A percentile compares a stretch with the other conserved stretches of the same genome.
These are phyloP conservation scores for Hymenoscyphus occultus DNA, from an alignment of 2,329 filamentous ascomycete genomes.

Conservation along the genomic window DNA sequence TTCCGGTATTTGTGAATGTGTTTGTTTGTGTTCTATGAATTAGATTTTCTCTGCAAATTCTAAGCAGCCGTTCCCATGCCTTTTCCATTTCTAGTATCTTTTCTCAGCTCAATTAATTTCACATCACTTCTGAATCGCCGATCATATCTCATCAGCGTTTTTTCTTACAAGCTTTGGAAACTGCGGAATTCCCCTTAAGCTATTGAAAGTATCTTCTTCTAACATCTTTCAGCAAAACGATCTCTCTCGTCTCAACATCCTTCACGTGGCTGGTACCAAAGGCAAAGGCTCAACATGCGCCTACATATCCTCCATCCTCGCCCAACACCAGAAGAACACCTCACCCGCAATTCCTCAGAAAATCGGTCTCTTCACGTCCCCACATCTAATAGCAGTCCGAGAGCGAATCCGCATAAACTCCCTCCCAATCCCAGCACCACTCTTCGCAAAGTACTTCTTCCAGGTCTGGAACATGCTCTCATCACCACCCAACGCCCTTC, in stretches of 20 bases:
- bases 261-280: slow-evolving; percentile 74
- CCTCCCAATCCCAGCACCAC: slow-evolving; percentile 51
- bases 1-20: background rate
- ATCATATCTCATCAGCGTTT: too few relatives aligned
- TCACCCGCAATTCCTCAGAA: slow-evolving; percentile 25
- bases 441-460: slow-evolving; percentile 66
- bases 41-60: background rate
- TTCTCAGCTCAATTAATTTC: background rate
- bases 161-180: background rate
- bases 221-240: slow-evolving; percentile 26
- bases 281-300: slow-evolving; percentile 73
- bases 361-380: slow-evolving; percentile 66
- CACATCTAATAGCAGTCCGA: slow-evolving; percentile 64
- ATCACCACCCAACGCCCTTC: slow-evolving; percentile 14
- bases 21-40: background rate
- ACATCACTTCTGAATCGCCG: too few relatives aligned
- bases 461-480: slow-evolving; percentile 60
- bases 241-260: slow-evolving; percentile 58
- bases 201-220: background rate
- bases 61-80: background rate
- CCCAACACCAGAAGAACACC: slow-evolving; percentile 43
- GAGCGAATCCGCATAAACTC: slow-evolving; percentile 65
- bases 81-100: background rate
- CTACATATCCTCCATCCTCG: slow-evolving; percentile 62
- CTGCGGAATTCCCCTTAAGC: background rate